Base-by-base conservation (phyloP, 495 filamentous ascomycete genomes). In the Tuber indicum region DNA sequence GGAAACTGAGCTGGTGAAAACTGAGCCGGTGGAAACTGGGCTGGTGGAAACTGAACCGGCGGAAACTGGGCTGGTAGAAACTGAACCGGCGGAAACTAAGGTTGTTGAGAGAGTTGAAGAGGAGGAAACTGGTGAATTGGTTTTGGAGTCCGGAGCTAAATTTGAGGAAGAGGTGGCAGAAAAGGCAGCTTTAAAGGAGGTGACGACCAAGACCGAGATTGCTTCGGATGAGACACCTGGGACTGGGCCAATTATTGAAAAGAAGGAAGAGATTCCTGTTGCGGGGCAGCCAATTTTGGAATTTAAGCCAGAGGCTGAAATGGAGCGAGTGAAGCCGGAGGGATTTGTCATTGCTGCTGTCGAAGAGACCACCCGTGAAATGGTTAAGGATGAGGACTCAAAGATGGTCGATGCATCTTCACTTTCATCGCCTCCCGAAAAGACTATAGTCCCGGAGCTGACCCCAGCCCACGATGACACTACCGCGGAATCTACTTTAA, bases 401-500 rank as follows among this genome's bases (percentile, higher is more conserved):
- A 52, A 74, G 3, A 80, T 80, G 77, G 16, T 45, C 41, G 78
- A 80, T 75, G 75, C 72, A 19, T 43, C 71, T 21, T 10, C 58
- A 7, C 58, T 17, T 16, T 36, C 58, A 36, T 26, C 4, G 12
- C 26, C 58, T 36, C 26, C 17, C 17, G 58, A 66, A 36, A 36
- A 36, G 32, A 17, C 3, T 14, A 66, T 66, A 32, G 26, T 16
- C 76, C 8, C 73, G 58, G 42, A 36, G 0, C 19, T 36, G 72
- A 41, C n/a, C 41, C 52, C 72, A n/a, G 45, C 43, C 21, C 72
- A 70, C 12, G 39, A 70, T 36, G 45, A 52, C 36, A 58, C 43
- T 39, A 23, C 52, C 44, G 26, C 36, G 5, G 72, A 52, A 75
- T 43, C 52, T 43, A 62, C 72, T 14, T 43, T 17, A 32, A 75